Conservation (phyloP, 2,329 filamentous ascomycete genomes). For the Eutypa lata region DNA sequence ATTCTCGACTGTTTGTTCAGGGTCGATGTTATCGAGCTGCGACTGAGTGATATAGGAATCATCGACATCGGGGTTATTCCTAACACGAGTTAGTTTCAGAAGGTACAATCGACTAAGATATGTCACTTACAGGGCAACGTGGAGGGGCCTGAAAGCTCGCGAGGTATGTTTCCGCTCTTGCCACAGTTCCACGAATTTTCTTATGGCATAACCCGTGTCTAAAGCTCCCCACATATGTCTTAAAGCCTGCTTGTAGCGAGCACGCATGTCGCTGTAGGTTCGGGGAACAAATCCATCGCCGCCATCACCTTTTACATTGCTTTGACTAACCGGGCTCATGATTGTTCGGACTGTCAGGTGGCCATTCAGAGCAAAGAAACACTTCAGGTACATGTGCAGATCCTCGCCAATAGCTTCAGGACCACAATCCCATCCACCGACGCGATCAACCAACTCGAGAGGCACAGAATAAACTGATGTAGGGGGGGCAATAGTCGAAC, state of each 20-base stretch:
- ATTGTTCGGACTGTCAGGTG: constrained; percentile 63
- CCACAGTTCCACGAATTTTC: constrained; percentile 56
- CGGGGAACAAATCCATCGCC: constrained; percentile 50
- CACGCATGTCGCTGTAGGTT: constrained; percentile 54
- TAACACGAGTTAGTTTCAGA: constrained; percentile 18
- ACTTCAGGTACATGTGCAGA: constrained; percentile 76
- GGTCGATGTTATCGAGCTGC: constrained; percentile 35
- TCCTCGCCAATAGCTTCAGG: constrained; percentile 73
- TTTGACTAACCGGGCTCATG: constrained; percentile 68
- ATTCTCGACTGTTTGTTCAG: constrained; percentile 41
- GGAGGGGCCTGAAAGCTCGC: constrained; percentile 53
- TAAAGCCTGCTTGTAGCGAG: constrained; percentile 69
- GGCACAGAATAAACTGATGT: constrained; percentile 73
- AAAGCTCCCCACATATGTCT: constrained; percentile 75
- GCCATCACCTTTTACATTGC: constrained; percentile 63
- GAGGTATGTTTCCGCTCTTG: constrained; percentile 54
- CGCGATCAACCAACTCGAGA: constrained; percentile 62
- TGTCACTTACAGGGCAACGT: constrained; percentile 39
- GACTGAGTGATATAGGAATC: constrained; percentile 47
- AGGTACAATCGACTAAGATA: background rate
- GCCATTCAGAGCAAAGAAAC: constrained; percentile 71
- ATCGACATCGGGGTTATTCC: constrained; percentile 35
- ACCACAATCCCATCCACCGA: constrained; percentile 70
- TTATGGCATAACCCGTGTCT: constrained; percentile 64
- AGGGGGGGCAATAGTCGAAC: constrained; percentile 63